These are phyloP conservation scores for Colletotrichum sp. DNA, from an alignment of 2,329 filamentous ascomycete genomes.

Conservation along the genomic window DNA sequence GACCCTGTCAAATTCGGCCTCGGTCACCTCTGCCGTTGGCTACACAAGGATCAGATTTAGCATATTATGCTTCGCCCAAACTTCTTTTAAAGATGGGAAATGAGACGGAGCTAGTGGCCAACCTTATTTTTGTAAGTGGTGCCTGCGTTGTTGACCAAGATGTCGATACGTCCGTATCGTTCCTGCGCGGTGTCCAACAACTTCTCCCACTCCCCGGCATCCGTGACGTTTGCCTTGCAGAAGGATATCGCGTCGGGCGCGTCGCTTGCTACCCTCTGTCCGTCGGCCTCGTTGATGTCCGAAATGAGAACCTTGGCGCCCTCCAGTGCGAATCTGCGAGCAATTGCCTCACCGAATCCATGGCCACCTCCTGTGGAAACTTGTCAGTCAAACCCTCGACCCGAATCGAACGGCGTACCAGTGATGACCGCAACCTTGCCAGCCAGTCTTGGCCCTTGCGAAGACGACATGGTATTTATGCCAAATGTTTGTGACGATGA, in stretches of 20 bases:
- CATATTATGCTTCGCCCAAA: neutral
- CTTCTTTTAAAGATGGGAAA: no score
- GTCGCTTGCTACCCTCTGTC: conserved; percentile 45
- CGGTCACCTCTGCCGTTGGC: conserved; percentile 67
- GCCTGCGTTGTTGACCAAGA: conserved; percentile 68
- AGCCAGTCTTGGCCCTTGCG: neutral
- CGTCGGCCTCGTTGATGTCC: conserved; percentile 61
- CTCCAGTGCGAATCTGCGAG: conserved; percentile 62
- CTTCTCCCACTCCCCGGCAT: conserved; percentile 55
- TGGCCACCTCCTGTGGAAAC: conserved; percentile 5
- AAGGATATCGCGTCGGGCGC: conserved; percentile 37
- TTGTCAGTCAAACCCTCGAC: neutral
- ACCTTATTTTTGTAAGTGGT: conserved; percentile 62
- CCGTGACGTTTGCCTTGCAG: conserved; percentile 54
- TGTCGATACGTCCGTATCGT: conserved; percentile 57
- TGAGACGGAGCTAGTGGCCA: rapidly evolving
- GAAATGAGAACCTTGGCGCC: conserved; percentile 66
- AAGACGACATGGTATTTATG: neutral
- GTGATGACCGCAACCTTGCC: conserved; percentile 10
- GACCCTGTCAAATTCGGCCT: conserved; percentile 69
- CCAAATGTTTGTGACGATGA: neutral
- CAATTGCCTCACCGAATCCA: conserved; percentile 69
- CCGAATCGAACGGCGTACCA: neutral
- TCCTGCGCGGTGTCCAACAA: conserved; percentile 50
- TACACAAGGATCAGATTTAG: neutral